Evolutionary conservation across 306 rosid genomes (phyloP).

Genomic region (Senna tora): DNA sequence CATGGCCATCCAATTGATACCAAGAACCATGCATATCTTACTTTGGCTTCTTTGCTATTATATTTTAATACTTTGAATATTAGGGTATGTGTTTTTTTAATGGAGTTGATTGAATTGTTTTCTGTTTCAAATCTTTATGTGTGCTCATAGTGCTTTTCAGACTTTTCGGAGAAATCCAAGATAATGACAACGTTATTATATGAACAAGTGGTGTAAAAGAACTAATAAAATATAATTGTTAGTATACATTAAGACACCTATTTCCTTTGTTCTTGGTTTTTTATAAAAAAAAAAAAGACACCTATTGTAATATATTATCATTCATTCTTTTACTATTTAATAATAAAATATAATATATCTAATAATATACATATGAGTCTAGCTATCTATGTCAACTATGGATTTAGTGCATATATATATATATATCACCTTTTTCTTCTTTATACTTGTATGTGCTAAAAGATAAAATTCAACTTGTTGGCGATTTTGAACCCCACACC

Average conservation of each 20-base stretch:
- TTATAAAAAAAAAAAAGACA: too few species aligned
- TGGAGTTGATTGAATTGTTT: not conserved
- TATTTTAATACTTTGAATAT: not conserved
- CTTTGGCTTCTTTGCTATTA: not conserved
- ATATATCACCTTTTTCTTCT: not conserved
- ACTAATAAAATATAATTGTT: too few species aligned
- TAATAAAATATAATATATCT: too few species aligned
- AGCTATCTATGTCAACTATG: not conserved
- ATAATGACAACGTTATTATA: slow-evolving; percentile 10
- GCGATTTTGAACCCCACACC: slow-evolving; percentile 15
- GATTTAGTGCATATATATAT: not conserved
- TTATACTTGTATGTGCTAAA: not conserved
- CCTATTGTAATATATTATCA: too few species aligned
- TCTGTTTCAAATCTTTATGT: not conserved
- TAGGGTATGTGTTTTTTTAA: not conserved
- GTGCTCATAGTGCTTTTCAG: not conserved
- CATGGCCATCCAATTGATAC: slow-evolving; percentile 30
- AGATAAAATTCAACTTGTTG: not conserved
- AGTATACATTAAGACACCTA: too few species aligned
- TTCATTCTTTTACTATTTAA: too few species aligned
- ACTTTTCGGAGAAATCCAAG: not conserved
- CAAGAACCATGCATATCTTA: slow-evolving; percentile 15
- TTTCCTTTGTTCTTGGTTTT: too few species aligned
- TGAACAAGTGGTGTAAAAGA: too few species aligned
- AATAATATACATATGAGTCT: not conserved